These are phyloP conservation scores for Lentinula edodes DNA, from an alignment of 768 basidiomycete genomes.

Conservation along the genomic window DNA sequence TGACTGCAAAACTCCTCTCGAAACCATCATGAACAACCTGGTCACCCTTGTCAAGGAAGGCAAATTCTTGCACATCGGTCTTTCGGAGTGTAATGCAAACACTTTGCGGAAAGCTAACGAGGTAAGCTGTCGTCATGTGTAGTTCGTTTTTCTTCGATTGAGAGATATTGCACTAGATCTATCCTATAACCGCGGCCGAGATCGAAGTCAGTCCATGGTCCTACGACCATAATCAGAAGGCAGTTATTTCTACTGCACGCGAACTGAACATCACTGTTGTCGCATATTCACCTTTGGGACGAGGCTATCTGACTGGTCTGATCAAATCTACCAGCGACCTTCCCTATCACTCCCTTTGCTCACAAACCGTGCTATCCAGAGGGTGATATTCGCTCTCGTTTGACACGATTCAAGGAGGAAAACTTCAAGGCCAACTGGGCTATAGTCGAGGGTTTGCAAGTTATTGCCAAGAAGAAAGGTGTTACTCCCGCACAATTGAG, in stretches of 20 bases:
- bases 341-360: slow-evolving; percentile 3
- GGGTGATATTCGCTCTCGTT: slow-evolving; percentile 31
- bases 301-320: slow-evolving; percentile 33
- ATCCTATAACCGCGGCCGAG: slow-evolving; percentile 27
- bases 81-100: slow-evolving; percentile 26
- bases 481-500: slow-evolving; percentile 37
- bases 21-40: slow-evolving; percentile 36
- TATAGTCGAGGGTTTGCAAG: slow-evolving; percentile 36
- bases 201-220: slow-evolving; percentile 29
- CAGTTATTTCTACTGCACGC: slow-evolving; percentile 22
- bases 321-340: slow-evolving; percentile 35
- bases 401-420: slow-evolving; percentile 43
- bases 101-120: slow-evolving; percentile 37
- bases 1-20: slow-evolving; percentile 34
- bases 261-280: slow-evolving; percentile 32
- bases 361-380: slow-evolving; percentile 15
- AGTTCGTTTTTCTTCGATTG: slow-evolving; percentile 24
- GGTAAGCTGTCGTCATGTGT: slow-evolving; percentile 19
- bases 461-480: slow-evolving; percentile 35
- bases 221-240: slow-evolving; percentile 23
- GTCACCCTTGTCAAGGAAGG: slow-evolving; percentile 32
- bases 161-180: slow-evolving; percentile 19
- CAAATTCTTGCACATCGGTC: slow-evolving; percentile 28
- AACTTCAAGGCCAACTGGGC: slow-evolving; percentile 37
- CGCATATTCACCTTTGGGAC: slow-evolving; percentile 33